phyloP scores from a whole-genome alignment of 2,329 filamentous ascomycete species.

The Teratosphaeria zuluensis region DNA sequence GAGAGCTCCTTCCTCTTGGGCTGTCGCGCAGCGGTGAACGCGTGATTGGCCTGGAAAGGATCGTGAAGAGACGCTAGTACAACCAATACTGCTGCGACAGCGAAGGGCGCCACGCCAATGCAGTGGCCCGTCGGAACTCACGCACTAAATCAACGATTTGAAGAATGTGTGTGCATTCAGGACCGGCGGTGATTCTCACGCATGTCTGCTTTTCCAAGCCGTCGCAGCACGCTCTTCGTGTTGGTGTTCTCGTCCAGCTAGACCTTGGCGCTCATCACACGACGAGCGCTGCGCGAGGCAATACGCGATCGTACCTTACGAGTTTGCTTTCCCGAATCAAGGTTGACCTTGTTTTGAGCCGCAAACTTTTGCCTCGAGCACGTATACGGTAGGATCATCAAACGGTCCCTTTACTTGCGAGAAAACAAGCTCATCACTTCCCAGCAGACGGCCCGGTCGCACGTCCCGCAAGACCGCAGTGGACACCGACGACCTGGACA shows the following conservation, averaged over 20 bases:
- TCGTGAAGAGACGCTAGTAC: not conserved
- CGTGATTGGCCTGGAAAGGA: not conserved
- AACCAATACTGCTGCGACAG: not conserved
- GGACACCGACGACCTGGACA: not conserved
- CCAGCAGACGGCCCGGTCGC: not conserved
- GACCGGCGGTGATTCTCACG: no score
- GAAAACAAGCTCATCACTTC: no score
- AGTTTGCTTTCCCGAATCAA: not conserved
- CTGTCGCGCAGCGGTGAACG: not conserved
- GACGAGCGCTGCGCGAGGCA: not conserved
- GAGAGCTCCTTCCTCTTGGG: not conserved
- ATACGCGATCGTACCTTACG: not conserved
- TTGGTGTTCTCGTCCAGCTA: not conserved
- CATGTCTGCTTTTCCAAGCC: not conserved
- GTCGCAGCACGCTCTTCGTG: not conserved
- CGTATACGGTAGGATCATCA: not conserved
- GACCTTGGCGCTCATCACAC: not conserved
- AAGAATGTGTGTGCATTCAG: not conserved
- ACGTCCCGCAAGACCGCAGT: not conserved
- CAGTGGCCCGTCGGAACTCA: not conserved
- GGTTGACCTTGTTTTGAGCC: not conserved
- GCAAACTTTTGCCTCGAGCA: not conserved
- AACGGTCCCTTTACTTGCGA: not conserved
- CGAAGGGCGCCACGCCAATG: not conserved
- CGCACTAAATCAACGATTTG: not conserved